Evolutionary conservation across 2,329 filamentous ascomycete genomes (phyloP).

Genomic region (Bipolaris victoriae): DNA sequence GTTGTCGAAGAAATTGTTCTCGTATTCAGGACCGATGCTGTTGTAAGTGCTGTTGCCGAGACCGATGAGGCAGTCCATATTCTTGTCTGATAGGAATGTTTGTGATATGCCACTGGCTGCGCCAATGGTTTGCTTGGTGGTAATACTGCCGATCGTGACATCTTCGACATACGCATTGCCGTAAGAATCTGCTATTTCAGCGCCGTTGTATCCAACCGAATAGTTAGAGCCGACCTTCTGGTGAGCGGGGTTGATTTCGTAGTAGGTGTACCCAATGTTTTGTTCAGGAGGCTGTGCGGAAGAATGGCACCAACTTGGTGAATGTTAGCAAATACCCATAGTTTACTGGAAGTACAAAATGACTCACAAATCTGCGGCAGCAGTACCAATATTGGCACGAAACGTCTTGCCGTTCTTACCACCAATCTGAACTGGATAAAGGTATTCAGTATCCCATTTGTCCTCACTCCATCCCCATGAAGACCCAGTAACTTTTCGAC

Average conservation of each 20-base stretch:
- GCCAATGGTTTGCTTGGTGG: background rate
- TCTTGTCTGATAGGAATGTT: too few relatives aligned
- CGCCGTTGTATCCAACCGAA: background rate
- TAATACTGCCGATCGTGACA: background rate
- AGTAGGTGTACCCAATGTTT: background rate
- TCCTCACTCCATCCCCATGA: background rate
- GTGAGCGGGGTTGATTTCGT: background rate
- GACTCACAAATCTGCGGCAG: background rate
- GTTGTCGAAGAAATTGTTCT: background rate
- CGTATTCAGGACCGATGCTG: background rate
- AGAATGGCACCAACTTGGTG: background rate
- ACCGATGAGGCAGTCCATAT: background rate
- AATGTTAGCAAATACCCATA: background rate
- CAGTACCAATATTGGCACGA: background rate
- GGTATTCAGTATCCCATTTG: background rate
- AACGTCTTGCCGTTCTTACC: background rate
- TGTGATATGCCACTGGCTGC: background rate
- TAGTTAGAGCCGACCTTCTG: background rate
- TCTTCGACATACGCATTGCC: background rate
- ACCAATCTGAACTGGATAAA: background rate
- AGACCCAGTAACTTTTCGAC: background rate
- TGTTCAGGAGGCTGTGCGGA: background rate
- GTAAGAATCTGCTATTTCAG: background rate
- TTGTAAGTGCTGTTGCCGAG: background rate
- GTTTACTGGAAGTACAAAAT: too few relatives aligned